Evolutionary conservation across 2,329 filamentous ascomycete species (phyloP), one percentile per base, ranked within the genome.

Genomic region (Elsinoe batatas): DNA sequence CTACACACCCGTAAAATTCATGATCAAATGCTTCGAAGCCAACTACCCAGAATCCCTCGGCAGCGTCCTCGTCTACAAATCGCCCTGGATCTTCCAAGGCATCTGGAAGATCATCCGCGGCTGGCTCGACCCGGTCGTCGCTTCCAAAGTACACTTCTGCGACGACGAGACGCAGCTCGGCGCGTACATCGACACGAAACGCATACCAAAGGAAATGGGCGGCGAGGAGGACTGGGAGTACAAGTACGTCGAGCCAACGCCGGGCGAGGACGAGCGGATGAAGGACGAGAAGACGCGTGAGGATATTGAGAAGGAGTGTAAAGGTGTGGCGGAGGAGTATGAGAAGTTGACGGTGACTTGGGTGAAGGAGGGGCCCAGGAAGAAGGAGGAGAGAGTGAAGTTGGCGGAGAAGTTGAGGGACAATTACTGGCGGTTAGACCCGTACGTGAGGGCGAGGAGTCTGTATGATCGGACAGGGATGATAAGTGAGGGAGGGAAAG

Each of bases 11-110:
- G 88, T 98, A 57, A 98, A 95, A 67, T 98, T 97, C 73, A 96
- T 98, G 86, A 96, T 98, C 71, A 95, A 95, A 71, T 95, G 91
- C 70, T 98, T 98, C 67, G 93, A 98, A 74, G 93, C 93, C 58
- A 97, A 98, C 69, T 98, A 97, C 64, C 93, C 93, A 0, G 93
- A 98, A 70, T 91, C 83, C 47, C 78, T 98, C 1, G 93, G 91
- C 26, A 80, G 86, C 1, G 88, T 97, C 2, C 79, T 97, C 44
- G 88, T 98, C 36, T 93, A 98, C 76, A 95, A 95, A 70, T 84
- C 93, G 0, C 93, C 93, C 3, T 98, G 93, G 93, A 76, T 98
- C 44, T 98, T 98, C 74, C 91, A 95, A 76, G 85, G 88, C n/a
- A 88, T 97, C 61, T 97, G 91, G 93, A 90, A 83, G 68, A 88